A percentile compares a stretch with the other conserved stretches of the same genome.
Evolutionary conservation across 768 basidiomycete genomes (phyloP).

Genomic region (Leccinum uliginosum): DNA sequence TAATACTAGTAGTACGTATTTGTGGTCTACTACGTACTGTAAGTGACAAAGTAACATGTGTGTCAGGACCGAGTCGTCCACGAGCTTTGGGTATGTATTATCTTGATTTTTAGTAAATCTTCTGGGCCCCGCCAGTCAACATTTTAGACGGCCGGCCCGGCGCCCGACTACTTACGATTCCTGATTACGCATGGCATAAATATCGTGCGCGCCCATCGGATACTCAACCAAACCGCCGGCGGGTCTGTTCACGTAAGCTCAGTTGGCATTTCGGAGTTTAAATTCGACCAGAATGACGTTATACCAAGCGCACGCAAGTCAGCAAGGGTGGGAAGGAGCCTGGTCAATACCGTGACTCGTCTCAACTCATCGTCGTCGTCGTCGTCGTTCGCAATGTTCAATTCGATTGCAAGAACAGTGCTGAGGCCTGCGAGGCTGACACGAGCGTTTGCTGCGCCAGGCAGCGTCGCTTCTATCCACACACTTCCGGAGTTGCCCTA

Average conservation of each 20-base stretch:
- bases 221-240: neutral
- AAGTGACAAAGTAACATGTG: too few relatives aligned
- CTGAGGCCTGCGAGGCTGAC: slow-evolving; percentile 39
- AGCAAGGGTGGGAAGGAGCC: too few relatives aligned
- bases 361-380: neutral
- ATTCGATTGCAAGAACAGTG: slow-evolving; percentile 39
- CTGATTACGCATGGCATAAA: slow-evolving; percentile 2
- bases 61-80: too few relatives aligned
- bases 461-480: slow-evolving; percentile 48
- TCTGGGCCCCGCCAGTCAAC: neutral
- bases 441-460: slow-evolving; percentile 42
- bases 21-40: too few relatives aligned
- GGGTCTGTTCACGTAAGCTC: neutral
- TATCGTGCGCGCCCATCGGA: neutral
- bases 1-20: too few relatives aligned
- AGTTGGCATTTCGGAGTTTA: too few relatives aligned
- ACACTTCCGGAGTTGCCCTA: slow-evolving; percentile 80
- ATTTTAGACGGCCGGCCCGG: neutral
- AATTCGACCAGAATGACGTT: slow-evolving; percentile 9
- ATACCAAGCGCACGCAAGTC: neutral
- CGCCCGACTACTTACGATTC: neutral
- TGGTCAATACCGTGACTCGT: neutral
- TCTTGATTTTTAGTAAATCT: too few relatives aligned
- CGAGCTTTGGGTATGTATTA: too few relatives aligned
- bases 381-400: slow-evolving; percentile 37